Conservation (phyloP, 139 green algal genomes). For the Chlorella sp. region DNA sequence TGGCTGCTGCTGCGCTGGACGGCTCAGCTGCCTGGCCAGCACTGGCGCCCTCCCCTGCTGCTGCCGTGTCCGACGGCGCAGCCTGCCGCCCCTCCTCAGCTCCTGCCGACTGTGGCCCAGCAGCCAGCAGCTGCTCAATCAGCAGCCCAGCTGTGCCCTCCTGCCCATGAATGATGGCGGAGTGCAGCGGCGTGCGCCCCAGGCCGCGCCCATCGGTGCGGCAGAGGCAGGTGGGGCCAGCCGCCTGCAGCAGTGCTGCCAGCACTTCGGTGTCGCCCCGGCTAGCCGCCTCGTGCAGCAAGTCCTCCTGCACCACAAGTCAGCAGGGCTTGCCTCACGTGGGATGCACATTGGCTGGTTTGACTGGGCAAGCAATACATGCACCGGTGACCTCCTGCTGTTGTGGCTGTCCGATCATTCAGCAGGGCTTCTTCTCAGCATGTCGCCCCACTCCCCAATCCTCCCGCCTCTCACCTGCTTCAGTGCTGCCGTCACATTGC, state of each 20-base stretch:
- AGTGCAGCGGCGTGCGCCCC: slow-evolving; percentile 50
- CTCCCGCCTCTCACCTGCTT: neutral
- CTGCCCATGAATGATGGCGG: slow-evolving; percentile 52
- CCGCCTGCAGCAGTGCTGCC: slow-evolving; percentile 38
- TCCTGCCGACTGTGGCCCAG: neutral
- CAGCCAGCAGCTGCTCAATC: slow-evolving; percentile 8
- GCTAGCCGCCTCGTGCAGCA: slow-evolving; percentile 49
- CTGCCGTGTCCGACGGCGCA: neutral
- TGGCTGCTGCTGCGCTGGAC: neutral
- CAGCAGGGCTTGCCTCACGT: too few species aligned
- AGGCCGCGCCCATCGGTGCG: slow-evolving; percentile 35
- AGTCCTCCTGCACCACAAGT: slow-evolving; percentile 31
- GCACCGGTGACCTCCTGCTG: too few species aligned
- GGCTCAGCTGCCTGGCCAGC: too few species aligned
- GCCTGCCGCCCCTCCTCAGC: neutral
- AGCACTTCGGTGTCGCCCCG: slow-evolving; percentile 38
- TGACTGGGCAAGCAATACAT: too few species aligned
- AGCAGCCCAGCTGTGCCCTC: slow-evolving; percentile 34
- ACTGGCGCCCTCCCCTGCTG: neutral
- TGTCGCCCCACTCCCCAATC: too few species aligned
- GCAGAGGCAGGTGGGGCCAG: neutral
- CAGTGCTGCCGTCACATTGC: neutral
- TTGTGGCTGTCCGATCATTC: too few species aligned
- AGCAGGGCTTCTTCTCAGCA: too few species aligned
- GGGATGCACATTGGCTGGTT: too few species aligned